These are phyloP conservation scores for Halophytophthora polymorphica DNA, from an alignment of 352 stramenopile genomes.

Conservation along the genomic window DNA sequence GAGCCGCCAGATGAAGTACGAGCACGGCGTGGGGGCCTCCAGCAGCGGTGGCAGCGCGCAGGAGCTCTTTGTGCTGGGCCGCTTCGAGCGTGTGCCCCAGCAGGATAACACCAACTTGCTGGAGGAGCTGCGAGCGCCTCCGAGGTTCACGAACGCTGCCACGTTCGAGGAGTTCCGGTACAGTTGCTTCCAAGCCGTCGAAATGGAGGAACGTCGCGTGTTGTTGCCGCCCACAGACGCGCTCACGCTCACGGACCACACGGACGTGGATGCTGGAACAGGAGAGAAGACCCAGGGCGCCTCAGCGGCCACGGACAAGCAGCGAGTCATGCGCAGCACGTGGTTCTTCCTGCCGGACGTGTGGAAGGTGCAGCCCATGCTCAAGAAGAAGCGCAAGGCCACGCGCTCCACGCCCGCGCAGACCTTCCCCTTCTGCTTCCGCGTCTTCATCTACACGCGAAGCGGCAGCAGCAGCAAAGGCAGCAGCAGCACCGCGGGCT, in stretches of 20 bases:
- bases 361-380: conserved; percentile 86
- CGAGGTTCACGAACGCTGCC: conserved; percentile 37
- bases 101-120: conserved; percentile 50
- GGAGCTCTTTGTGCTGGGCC: conserved; percentile 72
- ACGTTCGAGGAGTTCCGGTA: conserved; percentile 78
- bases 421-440: conserved; percentile 86
- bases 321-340: conserved; percentile 50
- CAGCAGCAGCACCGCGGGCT: conserved; percentile 9
- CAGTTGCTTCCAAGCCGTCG: conserved; percentile 74
- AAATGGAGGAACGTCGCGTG: conserved; percentile 72
- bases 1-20: conserved; percentile 64
- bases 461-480: conserved; percentile 7
- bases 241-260: conserved; percentile 3
- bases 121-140: conserved; percentile 38
- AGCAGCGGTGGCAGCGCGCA: conserved; percentile 37
- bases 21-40: conserved; percentile 33
- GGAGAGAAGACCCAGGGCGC: conserved; percentile 1
- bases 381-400: conserved; percentile 89
- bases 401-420: conserved; percentile 76
- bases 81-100: conserved; percentile 78
- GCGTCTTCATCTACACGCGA: conserved; percentile 66
- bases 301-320: conserved; percentile 2
- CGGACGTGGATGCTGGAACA: background rate
- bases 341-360: conserved; percentile 88
- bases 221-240: conserved; percentile 14